Base-by-base conservation (phyloP, 805 yeast genomes). In the Teunomyces stri region DNA sequence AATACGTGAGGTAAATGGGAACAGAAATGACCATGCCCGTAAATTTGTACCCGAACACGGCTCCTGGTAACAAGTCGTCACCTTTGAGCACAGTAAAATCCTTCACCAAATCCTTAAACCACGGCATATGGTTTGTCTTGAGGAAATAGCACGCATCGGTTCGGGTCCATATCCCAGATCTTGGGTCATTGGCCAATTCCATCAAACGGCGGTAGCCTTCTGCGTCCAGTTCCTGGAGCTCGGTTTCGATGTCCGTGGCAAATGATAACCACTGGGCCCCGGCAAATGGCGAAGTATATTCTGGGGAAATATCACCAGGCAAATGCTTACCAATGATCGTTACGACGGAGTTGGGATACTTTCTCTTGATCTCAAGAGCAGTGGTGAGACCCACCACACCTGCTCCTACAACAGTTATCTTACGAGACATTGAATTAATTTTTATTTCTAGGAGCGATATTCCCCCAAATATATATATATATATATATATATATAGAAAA, bases 241-340 rank as follows among this genome's bases (percentile, higher is more conserved):
- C 15, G 15, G 18, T 34, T 16, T 79, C 80, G 3, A 68, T 67
- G 1, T 51, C 48, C 1, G 54, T 35, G 2, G 87, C 88, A 64
- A 81, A 80, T 10, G 85, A 78, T 42, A 69, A 72, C 87, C 89
- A 84, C 54, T 84, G 80, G 40, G 89, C 90, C 3, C 89, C 89
- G 0, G 89, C 89, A 59, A 72, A 79, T 3, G 89, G 88, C 0
- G 86, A 81, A 2, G 87, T 75, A 57, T 80, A 84, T 7, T 74
- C 73, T 43, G 75, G 73, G 41, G 61, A 52, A 27, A 57, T 47
- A 59, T 83, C 87, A 1, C 86, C 85, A 1, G 87, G 87, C 22
- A 82, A 59, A 51, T 75, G 61, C 1, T 59, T 55, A 0, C 63
- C 73, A 4, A 61, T 66, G 16, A 69, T 56, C 3, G 72, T 65